Evolutionary conservation across 2,329 filamentous ascomycete species (phyloP), one percentile per base, ranked within the genome.

Genomic region (Talaromyces sp.): DNA sequence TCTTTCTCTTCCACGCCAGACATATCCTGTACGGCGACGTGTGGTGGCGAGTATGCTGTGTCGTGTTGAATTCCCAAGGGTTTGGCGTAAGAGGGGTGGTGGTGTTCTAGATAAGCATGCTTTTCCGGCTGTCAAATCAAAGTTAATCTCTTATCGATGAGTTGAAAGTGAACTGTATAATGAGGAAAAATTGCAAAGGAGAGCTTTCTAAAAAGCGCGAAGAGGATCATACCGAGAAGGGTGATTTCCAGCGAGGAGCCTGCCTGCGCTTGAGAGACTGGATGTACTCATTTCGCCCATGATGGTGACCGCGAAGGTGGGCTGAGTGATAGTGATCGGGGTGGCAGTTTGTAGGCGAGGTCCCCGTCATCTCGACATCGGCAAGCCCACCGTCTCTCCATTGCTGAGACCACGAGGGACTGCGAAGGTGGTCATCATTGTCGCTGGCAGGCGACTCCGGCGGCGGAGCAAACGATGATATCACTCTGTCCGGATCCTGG

Each of bases 261-360:
- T 92, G 87, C 34, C 87, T 87, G 73, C 85, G 86, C 78, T 97
- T 97, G 67, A 97, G 83, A 66, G 88, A 85, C 75, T 92, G 86
- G 61, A 98, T 97, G 68, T 96, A 80, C 74, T 93, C 89, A 61
- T 87, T 86, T 65, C 93, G 85, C 73, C 92, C 44, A 27, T 27
- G 2, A 27, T 16, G 87, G 63, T 72, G 73, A 16, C 70, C 68
- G 64, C 69, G 69, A 36, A 71, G 54, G 27, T 57, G 69, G 16
- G 70, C 59, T n/a, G 65, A 56, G 56, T 59, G 63, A 28, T 58
- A 53, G 40, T 66, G 61, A 9, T 65, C 61, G 42, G 67, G 63
- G 14, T 51, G 61, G 12, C 57, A 53, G 2, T 65, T 62, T n/a
- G 64, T 62, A 53, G 66, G 57, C 52, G 64, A 57, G 28, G 51